Conservation (phyloP, 352 stramenopile genomes). For the Phytophthora megakarya region DNA sequence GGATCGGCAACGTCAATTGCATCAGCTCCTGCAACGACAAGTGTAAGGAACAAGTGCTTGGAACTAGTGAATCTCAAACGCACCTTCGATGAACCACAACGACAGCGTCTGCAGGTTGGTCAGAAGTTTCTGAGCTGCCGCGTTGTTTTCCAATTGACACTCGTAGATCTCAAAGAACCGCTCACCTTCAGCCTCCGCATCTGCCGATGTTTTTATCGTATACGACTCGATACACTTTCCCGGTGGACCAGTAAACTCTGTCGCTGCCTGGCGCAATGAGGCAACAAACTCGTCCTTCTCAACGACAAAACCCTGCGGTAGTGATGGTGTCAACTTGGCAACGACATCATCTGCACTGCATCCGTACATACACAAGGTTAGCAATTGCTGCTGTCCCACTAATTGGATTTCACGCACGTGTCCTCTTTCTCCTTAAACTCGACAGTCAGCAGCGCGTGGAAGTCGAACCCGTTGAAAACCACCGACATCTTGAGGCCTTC, state of each 20-base stretch:
- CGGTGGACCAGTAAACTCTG: conserved; percentile 45
- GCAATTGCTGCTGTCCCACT: background rate
- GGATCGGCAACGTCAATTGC: conserved; percentile 73
- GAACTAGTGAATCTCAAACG: background rate
- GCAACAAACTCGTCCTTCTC: conserved; percentile 48
- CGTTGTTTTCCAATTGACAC: conserved; percentile 59
- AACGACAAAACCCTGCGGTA: conserved; percentile 49
- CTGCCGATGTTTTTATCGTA: conserved; percentile 9
- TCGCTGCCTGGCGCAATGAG: conserved; percentile 18
- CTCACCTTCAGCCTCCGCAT: conserved; percentile 4
- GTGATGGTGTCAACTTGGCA: conserved; percentile 49
- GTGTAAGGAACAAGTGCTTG: background rate
- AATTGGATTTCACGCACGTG: conserved; percentile 30
- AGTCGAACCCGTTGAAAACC: conserved; percentile 71
- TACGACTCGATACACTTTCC: conserved; percentile 54
- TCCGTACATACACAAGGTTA: conserved; percentile 1
- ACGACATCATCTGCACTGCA: conserved; percentile 59
- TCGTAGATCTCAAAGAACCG: conserved; percentile 75
- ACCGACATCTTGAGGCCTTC: conserved; percentile 59
- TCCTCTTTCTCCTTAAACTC: conserved; percentile 55
- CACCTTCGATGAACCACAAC: conserved; percentile 89
- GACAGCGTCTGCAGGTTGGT: conserved; percentile 73
- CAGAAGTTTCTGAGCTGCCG: conserved; percentile 55
- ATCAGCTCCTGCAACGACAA: conserved; percentile 53
- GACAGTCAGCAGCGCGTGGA: conserved; percentile 59